phyloP scores from a whole-genome alignment of 2,329 filamentous ascomycete genomes.

The Penicillium sp. region DNA sequence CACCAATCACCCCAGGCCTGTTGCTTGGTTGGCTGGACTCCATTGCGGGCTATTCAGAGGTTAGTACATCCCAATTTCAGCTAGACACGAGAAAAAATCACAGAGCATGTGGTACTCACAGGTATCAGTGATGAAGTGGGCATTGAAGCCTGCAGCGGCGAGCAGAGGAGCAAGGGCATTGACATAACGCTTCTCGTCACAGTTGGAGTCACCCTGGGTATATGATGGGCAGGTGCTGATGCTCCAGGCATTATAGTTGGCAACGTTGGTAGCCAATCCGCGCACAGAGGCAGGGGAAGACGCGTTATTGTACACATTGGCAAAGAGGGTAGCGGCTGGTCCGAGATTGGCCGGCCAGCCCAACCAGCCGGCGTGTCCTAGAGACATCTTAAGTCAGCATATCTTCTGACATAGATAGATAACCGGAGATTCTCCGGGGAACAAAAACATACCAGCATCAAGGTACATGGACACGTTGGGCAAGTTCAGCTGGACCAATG shows the following conservation, averaged over 20 bases:
- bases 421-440: neutral
- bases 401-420: too few relatives aligned
- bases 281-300: constrained; percentile 56
- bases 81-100: neutral
- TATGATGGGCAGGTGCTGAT: constrained; percentile 54
- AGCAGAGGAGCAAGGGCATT: constrained; percentile 59
- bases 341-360: constrained; percentile 66
- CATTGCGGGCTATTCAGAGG: constrained; percentile 59
- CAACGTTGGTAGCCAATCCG: constrained; percentile 63
- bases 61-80: neutral
- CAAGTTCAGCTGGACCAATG: constrained; percentile 62
- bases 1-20: constrained; percentile 70
- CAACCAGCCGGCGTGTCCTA: constrained; percentile 66
- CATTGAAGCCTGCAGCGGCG: constrained; percentile 54
- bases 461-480: constrained; percentile 69
- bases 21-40: constrained; percentile 64
- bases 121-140: constrained; percentile 63
- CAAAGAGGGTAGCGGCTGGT: constrained; percentile 58
- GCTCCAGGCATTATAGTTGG: constrained; percentile 64
- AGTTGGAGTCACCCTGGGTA: constrained; percentile 55
- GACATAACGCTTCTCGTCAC: constrained; percentile 61
- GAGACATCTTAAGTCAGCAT: neutral
- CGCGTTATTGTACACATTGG: constrained; percentile 55
- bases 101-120: constrained; percentile 38
- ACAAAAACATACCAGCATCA: constrained; percentile 56